A percentile compares a stretch with the other conserved stretches of the same genome.
These are phyloP conservation scores for Epicoccum sorghinum DNA, from an alignment of 2,329 filamentous ascomycete genomes.

Conservation along the genomic window DNA sequence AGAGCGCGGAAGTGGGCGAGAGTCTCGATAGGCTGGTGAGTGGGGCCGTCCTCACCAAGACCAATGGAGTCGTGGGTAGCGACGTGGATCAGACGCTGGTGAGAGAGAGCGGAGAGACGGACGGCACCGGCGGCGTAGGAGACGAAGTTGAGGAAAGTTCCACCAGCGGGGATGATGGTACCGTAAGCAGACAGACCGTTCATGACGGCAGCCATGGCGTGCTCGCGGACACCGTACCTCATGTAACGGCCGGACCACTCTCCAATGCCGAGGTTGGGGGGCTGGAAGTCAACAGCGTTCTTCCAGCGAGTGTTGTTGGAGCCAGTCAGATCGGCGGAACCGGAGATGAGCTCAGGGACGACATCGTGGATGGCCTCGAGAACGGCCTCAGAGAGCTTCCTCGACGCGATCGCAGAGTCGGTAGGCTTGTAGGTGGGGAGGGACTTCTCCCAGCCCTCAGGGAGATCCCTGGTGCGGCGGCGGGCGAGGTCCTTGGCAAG, in stretches of 20 bases:
- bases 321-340: slow-evolving; percentile 95
- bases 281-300: slow-evolving; percentile 96
- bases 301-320: slow-evolving; percentile 99
- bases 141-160: slow-evolving; percentile 99
- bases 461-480: slow-evolving; percentile 81
- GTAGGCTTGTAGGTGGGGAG: slow-evolving; percentile 88
- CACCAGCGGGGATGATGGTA: slow-evolving; percentile 88
- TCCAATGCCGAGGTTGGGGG: slow-evolving; percentile 81
- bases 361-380: slow-evolving; percentile 83
- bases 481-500: slow-evolving; percentile 83
- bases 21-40: slow-evolving; percentile 98
- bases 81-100: slow-evolving; percentile 90
- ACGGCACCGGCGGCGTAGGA: slow-evolving; percentile 96
- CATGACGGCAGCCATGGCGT: slow-evolving; percentile 90
- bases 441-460: slow-evolving; percentile 94
- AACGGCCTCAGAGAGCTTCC: slow-evolving; percentile 95
- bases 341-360: slow-evolving; percentile 90
- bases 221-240: slow-evolving; percentile 90
- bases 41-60: slow-evolving; percentile 97
- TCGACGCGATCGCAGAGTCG: slow-evolving; percentile 85
- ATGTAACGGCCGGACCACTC: slow-evolving; percentile 91
- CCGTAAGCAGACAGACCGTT: slow-evolving; percentile 96
- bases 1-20: slow-evolving; percentile 97
- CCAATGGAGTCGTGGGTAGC: slow-evolving; percentile 99
- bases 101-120: slow-evolving; percentile 90